Evolutionary conservation across 2,329 filamentous ascomycete species (phyloP).

Genomic region (Coniochaeta pulveracea): DNA sequence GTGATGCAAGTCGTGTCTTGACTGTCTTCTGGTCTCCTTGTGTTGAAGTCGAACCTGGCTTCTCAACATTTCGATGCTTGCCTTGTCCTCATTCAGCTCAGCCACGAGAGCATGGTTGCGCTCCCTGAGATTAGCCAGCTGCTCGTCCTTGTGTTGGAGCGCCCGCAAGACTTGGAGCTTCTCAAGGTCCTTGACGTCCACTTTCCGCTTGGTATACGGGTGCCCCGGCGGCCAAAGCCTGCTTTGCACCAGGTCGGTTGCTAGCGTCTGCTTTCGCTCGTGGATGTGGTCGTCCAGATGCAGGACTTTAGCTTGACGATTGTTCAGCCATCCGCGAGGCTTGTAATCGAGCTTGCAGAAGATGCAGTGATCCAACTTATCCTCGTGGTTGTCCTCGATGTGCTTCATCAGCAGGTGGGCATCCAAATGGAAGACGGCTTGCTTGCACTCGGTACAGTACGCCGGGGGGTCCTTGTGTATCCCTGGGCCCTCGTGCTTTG

Average conservation of each 20-base stretch:
- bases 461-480: background rate
- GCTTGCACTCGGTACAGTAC: background rate
- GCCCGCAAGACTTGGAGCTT: background rate
- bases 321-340: background rate
- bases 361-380: background rate
- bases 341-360: conserved; percentile 3
- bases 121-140: background rate
- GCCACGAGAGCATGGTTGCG: too few species aligned
- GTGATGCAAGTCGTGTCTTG: too few species aligned
- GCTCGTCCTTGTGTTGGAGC: background rate
- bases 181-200: background rate
- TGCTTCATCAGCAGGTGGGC: conserved; percentile 2
- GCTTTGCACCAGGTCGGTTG: conserved; percentile 1
- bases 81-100: background rate
- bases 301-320: background rate
- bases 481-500: background rate
- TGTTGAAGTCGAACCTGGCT: too few species aligned
- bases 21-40: too few species aligned
- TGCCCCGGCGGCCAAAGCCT: background rate
- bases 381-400: background rate
- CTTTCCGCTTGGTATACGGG: background rate
- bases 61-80: background rate
- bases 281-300: conserved; percentile 4
- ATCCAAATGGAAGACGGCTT: background rate
- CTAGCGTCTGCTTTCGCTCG: conserved; percentile 1